Evolutionary conservation across 2,329 filamentous ascomycete genomes (phyloP), one percentile per base, ranked within the genome.

Genomic region (Talaromyces sp.): DNA sequence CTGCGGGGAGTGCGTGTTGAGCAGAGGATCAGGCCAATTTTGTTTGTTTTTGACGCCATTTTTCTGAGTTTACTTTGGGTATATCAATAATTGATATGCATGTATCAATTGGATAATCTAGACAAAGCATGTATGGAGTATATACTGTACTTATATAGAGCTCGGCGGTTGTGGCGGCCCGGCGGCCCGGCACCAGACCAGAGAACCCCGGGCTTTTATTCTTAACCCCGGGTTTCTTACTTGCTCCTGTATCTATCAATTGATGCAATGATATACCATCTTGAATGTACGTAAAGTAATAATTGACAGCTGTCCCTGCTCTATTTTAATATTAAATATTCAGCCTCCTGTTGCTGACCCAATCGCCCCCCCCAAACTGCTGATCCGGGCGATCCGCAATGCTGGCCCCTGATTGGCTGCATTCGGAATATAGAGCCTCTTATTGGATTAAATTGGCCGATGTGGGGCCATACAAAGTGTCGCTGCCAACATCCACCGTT

Each of bases 391-490:
- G 10, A 27, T 47, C 44, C 44, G 44, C 18, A 8, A 12, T 10
- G 7, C 4, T 47, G 10, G 44, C 7, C 10, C 10, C 18, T 47
- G 44, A 27, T 47, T 47, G 44, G 44, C 44, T 47, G 18, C 9
- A 5, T 3, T 0, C 3, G 8, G 10, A 12, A 4, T 10, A 12
- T 27, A 27, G 1, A 8, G 4, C 1, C 1, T 14, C n/a, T 16
- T 5, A 47, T 47, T 47, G 44, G 44, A 3, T 2, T 3, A 2
- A 40, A n/a, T 7, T 7, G 14, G 16, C 5, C 36, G 23, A 7
- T 40, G 36, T 40, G 36, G 36, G 36, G 16, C 36, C 31, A 40
- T 16, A n/a, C 16, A 16, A 40, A 14, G 3, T 1, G 36, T 0
- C 16, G 2, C 3, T 34, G 8, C 10, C 33, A 3, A 12, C 16